A percentile compares a stretch with the other conserved stretches of the same genome.
These are phyloP conservation scores for Annulohypoxylon maeteangense DNA, from an alignment of 495 filamentous ascomycete species.

Conservation along the genomic window DNA sequence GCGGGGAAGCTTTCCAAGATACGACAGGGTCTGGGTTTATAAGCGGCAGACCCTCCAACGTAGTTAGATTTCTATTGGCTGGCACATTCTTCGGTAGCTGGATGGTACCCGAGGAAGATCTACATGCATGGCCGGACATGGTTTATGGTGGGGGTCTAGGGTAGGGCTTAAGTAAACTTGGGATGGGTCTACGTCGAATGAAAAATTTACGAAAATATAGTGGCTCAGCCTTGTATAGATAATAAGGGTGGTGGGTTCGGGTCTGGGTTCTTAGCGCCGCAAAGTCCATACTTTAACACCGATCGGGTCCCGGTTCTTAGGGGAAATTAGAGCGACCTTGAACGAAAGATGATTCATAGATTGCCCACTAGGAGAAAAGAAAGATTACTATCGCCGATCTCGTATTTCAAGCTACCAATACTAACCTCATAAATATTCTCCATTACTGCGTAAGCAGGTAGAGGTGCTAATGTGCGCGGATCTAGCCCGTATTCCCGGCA, in stretches of 20 bases:
- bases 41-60: not conserved
- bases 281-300: slow-evolving; percentile 9
- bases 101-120: not conserved
- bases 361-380: not conserved
- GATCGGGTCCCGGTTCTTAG: not conserved
- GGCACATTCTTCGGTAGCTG: not conserved
- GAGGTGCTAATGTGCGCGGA: not conserved
- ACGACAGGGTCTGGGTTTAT: not conserved
- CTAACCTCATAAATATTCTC: not conserved
- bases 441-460: too few species aligned
- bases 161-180: not conserved
- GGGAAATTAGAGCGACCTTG: not conserved
- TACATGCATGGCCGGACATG: slow-evolving; percentile 2
- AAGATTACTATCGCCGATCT: not conserved
- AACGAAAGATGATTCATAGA: not conserved
- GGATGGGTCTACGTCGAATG: not conserved
- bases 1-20: not conserved
- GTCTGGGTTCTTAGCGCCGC: not conserved
- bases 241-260: not conserved
- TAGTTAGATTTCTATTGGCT: slow-evolving; percentile 2
- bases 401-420: not conserved
- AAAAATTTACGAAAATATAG: not conserved
- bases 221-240: not conserved
- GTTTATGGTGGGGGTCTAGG: not conserved
- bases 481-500: slow-evolving; percentile 6